Percentiles rank a stretch among this genome's conserved stretches.
phyloP scores from a whole-genome alignment of 331 rosid species.

The Pyracantha coccinea region DNA sequence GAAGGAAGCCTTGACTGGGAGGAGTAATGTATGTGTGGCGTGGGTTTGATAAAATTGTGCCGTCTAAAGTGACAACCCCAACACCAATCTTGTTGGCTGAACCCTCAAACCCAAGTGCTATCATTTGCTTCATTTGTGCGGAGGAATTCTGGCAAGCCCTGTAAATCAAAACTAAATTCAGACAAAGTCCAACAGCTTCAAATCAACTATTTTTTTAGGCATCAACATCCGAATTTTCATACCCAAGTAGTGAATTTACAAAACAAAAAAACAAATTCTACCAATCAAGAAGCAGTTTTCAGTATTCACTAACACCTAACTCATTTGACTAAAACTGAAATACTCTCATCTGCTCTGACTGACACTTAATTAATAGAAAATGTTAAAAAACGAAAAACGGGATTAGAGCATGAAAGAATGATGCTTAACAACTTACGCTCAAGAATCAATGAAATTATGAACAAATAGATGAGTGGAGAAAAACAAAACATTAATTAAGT shows the following conservation, averaged over 20 bases:
- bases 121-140: conserved; percentile 58
- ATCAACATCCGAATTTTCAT: background rate
- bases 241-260: background rate
- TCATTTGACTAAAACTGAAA: too few species aligned
- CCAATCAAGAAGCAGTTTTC: too few species aligned
- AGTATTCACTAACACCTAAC: too few species aligned
- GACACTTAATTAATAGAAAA: too few species aligned
- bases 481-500: too few species aligned
- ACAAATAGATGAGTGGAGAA: too few species aligned
- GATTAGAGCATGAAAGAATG: too few species aligned
- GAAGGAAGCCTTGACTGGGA: conserved; percentile 94
- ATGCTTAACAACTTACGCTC: too few species aligned
- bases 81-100: conserved; percentile 95
- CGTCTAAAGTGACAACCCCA: conserved; percentile 76
- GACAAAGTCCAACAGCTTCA: background rate
- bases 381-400: too few species aligned
- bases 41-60: conserved; percentile 85
- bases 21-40: conserved; percentile 91
- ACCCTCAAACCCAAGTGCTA: conserved; percentile 89
- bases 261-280: too few species aligned
- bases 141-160: background rate
- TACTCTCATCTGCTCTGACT: too few species aligned
- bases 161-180: background rate
- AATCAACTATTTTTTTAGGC: background rate
- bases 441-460: too few species aligned